These are phyloP conservation scores for Galeopsis tetrahit DNA, from an alignment of 257 asterid species.

Conservation along the genomic window DNA sequence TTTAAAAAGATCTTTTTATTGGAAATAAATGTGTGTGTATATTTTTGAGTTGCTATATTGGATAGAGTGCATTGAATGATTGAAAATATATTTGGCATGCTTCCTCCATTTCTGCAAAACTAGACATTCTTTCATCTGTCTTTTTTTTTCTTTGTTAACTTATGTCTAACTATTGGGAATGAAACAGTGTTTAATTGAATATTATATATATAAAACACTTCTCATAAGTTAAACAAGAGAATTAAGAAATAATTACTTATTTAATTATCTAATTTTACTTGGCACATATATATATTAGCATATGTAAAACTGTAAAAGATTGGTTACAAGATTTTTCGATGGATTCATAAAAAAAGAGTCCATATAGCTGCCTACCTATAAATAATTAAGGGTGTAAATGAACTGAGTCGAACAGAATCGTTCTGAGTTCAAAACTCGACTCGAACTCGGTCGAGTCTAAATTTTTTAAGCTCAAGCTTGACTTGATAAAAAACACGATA, in stretches of 20 bases:
- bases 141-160: neutral
- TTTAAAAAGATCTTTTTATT: neutral
- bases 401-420: too few species aligned
- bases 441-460: too few species aligned
- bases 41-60: conserved; percentile 20
- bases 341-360: neutral
- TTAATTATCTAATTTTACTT: neutral
- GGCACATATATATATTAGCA: neutral
- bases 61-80: conserved; percentile 40
- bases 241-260: neutral
- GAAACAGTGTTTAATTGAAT: conserved; percentile 31
- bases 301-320: neutral
- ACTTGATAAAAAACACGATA: too few species aligned
- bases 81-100: conserved; percentile 37
- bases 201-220: neutral
- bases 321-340: neutral
- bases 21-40: conserved; percentile 10
- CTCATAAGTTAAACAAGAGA: neutral
- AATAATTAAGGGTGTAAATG: neutral
- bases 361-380: neutral
- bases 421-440: too few species aligned
- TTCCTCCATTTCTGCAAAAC: conserved; percentile 35
- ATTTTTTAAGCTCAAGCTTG: too few species aligned
- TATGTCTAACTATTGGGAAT: conserved; percentile 36
- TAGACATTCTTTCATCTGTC: conserved; percentile 33